Conservation (phyloP, 176 grass and related monocot genomes). For the Elaeis guineensis region DNA sequence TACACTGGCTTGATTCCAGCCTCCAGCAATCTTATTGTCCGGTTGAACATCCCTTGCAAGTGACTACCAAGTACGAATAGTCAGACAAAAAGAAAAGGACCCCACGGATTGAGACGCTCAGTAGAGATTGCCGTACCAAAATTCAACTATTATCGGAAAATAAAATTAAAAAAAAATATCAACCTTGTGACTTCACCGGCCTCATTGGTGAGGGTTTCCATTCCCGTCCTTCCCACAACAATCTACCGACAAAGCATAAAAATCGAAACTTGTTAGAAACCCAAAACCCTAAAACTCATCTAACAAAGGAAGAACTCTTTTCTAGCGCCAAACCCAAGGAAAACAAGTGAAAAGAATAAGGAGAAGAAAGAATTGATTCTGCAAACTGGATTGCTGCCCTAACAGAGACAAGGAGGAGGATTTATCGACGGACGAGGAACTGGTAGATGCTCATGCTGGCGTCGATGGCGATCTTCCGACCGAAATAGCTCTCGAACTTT, state of each 20-base stretch:
- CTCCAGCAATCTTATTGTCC: slow-evolving; percentile 77
- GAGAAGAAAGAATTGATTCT: no score
- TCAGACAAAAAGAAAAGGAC: no score
- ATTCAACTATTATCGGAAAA: not conserved
- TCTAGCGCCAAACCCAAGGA: no score
- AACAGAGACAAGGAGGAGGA: not conserved
- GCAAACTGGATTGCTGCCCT: no score
- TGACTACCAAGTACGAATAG: slow-evolving; percentile 35
- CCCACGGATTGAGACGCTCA: no score
- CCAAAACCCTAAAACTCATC: no score
- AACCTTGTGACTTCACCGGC: slow-evolving; percentile 88
- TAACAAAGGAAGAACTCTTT: no score
- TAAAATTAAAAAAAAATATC: not conserved
- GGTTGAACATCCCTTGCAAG: slow-evolving; percentile 85
- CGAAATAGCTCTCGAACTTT: not conserved
- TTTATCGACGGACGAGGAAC: slow-evolving; percentile 42
- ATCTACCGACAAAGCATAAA: slow-evolving; percentile 26
- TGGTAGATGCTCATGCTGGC: slow-evolving; percentile 95
- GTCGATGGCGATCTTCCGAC: slow-evolving; percentile 29
- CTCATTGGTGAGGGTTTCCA: slow-evolving; percentile 68
- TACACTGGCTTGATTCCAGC: slow-evolving; percentile 96
- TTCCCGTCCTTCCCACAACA: slow-evolving; percentile 73
- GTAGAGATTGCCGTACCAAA: no score
- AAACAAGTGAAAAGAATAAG: no score
- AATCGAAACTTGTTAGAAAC: no score